Base-by-base conservation (phyloP, 2,329 filamentous ascomycete genomes). In the Keithomyces neogunnii region DNA sequence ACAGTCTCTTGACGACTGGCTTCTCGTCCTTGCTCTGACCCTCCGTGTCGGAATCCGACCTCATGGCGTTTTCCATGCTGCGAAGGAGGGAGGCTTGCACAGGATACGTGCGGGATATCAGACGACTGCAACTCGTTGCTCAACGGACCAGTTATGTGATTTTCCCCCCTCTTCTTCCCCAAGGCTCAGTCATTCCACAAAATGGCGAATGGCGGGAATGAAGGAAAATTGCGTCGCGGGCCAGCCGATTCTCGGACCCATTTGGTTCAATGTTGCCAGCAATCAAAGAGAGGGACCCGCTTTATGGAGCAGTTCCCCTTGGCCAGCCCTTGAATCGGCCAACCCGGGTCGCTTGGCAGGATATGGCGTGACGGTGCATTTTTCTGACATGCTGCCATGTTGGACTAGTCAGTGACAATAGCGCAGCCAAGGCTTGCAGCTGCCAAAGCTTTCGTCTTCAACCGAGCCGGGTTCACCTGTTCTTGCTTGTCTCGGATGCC, bases 11-110 rank as follows among this genome's bases (percentile, higher is more conserved):
- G 35, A 50, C 32, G 45, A 48, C 46, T 45, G 29, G 46, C 48
- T 38, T 46, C 47, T 28, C 45, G 5, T 52, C 44, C 39, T 57
- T 52, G 48, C 51, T 45, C 10, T 47, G n/a, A 30, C 43, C 45
- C 6, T 53, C 55, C 19, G 45, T 53, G 42, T 59, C 57, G 28
- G 57, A 53, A 36, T 59, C 55, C 3, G 48, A 50, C 11, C 40
- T 29, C 13, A n/a, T 28, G 5, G 31, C 6, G 29, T 29, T 38
- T 9, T 51, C 50, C 40, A 45, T 45, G 10, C 32, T 42, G 40
- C 19, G 8, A 19, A 7, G 3, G 6, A 40, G n/a, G 7, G 38
- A 40, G 38, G 9, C n/a, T 7, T 19, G 19, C 38, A 5, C n/a
- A 26, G 5, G 38, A 26, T 7, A 35, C 33, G 33, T 26, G 38